phyloP scores from a whole-genome alignment of 1,284 basidiomycete species.

The Erythrobasidium hasegawianum region DNA sequence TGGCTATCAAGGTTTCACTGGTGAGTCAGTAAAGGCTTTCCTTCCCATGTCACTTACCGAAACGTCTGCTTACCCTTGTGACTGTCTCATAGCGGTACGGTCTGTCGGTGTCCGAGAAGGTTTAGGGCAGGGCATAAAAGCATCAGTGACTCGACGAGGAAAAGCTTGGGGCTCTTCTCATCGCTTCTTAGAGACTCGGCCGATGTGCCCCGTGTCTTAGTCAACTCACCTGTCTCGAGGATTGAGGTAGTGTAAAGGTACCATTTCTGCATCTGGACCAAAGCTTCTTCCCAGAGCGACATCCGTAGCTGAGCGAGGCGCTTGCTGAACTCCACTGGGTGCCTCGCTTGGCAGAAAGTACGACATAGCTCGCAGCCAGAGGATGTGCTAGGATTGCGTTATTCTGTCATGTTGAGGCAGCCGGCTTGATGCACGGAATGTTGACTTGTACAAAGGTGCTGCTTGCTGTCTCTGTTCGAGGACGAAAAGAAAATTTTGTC shows the following conservation, averaged over 20 bases:
- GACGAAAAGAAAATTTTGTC: too few relatives aligned
- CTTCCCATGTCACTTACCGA: neutral
- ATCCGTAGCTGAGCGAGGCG: neutral
- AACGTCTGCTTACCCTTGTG: too few relatives aligned
- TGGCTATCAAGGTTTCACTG: neutral
- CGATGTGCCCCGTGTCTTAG: neutral
- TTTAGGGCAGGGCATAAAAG: too few relatives aligned
- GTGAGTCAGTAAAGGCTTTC: constrained; percentile 2
- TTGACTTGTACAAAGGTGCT: too few relatives aligned
- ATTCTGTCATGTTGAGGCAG: too few relatives aligned
- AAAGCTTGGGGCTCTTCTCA: neutral
- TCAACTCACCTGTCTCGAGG: neutral
- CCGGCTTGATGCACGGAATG: too few relatives aligned
- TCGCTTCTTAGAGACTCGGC: neutral
- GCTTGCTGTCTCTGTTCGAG: too few relatives aligned
- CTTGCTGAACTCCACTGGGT: neutral
- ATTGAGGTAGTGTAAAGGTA: neutral
- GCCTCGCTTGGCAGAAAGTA: constrained; percentile 5
- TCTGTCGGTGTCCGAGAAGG: too few relatives aligned
- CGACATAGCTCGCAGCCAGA: neutral
- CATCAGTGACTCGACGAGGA: too few relatives aligned
- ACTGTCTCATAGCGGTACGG: too few relatives aligned
- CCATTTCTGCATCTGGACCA: neutral
- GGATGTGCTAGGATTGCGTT: too few relatives aligned
- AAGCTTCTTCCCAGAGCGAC: neutral